Evolutionary conservation across 768 basidiomycete species (phyloP), one percentile per base, ranked within the genome.

Genomic region (Termitomyces sp.): DNA sequence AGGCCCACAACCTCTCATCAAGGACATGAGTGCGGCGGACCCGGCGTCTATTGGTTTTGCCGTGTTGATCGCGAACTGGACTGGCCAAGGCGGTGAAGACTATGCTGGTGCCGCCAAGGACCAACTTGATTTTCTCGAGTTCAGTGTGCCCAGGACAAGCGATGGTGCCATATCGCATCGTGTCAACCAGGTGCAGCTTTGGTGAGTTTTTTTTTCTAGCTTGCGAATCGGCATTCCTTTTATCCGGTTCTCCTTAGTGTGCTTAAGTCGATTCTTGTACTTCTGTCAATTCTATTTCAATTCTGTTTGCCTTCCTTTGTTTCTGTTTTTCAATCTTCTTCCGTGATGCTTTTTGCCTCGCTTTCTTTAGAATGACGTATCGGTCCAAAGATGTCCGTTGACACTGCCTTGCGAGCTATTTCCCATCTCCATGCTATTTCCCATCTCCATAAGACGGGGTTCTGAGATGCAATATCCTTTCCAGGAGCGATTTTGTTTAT

Each of bases 121-220:
- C 62, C 88, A 95, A 72, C 74, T 93, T 5, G 73, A 85, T 11
- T 94, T 77, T 67, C 69, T 94, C 40, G 73, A 87, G 29, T 67
- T 78, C 37, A 69, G 72, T 0, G 88, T 83, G 3, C 88, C 91
- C 8, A 79, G 76, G 65, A 88, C 91, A 1, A 60, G 64, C 2
- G 88, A 92, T 63, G 94, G 94, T 1, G 94, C 94, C 0, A 85
- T 96, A 31, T 92, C 90, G 9, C 94, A 96, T 70, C 82, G 91
- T 0, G 73, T 78, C 43, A 77, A 81, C 14, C 73, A 89, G 73
- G 77, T 92, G 4, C 89, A 93, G 69, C 79, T 92, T 11, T 93
- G 91, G 89, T 88, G 61, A 56, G 80, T 25, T 57, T 37, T 56
- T 43, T 64, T 61, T 63, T 25, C 54, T 25, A 50, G 56, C 5